Conservation (phyloP, 2,329 filamentous ascomycete genomes). For the Hymenoscyphus repandus region DNA sequence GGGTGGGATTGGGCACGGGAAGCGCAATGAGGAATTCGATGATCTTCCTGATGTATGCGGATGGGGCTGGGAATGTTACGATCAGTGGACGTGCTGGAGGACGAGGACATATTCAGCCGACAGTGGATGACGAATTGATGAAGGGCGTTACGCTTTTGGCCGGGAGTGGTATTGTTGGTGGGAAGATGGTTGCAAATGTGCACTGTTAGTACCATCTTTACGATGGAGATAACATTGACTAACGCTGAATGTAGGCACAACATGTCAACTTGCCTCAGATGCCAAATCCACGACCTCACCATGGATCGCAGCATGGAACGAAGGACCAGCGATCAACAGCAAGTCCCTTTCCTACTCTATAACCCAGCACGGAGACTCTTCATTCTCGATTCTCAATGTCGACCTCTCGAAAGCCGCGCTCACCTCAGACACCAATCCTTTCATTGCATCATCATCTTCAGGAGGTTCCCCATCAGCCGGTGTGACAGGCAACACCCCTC, state of each 20-base stretch:
- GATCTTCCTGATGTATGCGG: slow-evolving; percentile 55
- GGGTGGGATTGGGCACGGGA: slow-evolving; percentile 54
- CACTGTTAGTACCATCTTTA: slow-evolving; percentile 36
- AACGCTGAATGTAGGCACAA: slow-evolving; percentile 18
- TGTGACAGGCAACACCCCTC: too few species aligned
- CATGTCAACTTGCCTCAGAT: slow-evolving; percentile 16
- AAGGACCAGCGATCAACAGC: slow-evolving; percentile 20
- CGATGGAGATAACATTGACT: neutral
- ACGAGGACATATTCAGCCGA: slow-evolving; percentile 39
- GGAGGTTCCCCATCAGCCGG: slow-evolving; percentile 1
- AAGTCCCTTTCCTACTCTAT: slow-evolving; percentile 14
- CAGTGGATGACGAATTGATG: slow-evolving; percentile 37
- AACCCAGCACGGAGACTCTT: slow-evolving; percentile 15
- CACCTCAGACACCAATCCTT: slow-evolving; percentile 23
- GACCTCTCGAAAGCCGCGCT: slow-evolving; percentile 25
- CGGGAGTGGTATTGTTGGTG: slow-evolving; percentile 44
- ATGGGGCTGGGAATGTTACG: slow-evolving; percentile 46
- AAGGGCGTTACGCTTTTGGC: slow-evolving; percentile 38
- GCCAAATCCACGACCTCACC: slow-evolving; percentile 17
- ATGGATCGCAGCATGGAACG: slow-evolving; percentile 28
- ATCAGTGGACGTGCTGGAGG: slow-evolving; percentile 45
- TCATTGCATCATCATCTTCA: slow-evolving; percentile 9
- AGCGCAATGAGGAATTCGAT: slow-evolving; percentile 47
- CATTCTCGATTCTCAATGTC: slow-evolving; percentile 16
- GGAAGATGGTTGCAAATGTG: slow-evolving; percentile 53